A percentile compares a stretch with the other conserved stretches of the same genome.
Evolutionary conservation across 2,329 filamentous ascomycete genomes (phyloP).

Genomic region (Colletotrichum orchidophilum): DNA sequence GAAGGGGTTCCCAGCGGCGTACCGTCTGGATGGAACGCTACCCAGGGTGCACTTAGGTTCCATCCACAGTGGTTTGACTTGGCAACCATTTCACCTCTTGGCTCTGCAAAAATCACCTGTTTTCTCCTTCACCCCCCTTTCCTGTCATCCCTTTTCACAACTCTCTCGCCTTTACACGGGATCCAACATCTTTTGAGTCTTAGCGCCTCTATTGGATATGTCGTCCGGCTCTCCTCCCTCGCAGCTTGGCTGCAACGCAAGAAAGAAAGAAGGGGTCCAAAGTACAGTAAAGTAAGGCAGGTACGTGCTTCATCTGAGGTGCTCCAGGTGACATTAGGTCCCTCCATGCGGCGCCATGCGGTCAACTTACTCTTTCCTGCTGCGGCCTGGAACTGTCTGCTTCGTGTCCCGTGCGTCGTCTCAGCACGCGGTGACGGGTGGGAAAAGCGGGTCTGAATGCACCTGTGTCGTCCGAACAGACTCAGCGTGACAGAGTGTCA

Average conservation of each 20-base stretch:
- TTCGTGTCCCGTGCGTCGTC: slow-evolving; percentile 13
- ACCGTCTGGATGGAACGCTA: slow-evolving; percentile 23
- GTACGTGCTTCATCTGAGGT: background rate
- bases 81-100: slow-evolving; percentile 28
- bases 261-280: background rate
- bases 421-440: slow-evolving; percentile 8
- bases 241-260: background rate
- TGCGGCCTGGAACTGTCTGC: slow-evolving; percentile 14
- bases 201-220: background rate
- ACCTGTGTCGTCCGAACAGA: slow-evolving; percentile 21
- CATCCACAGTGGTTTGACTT: slow-evolving; percentile 28
- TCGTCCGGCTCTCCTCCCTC: background rate
- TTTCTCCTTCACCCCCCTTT: slow-evolving; percentile 7
- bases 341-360: background rate
- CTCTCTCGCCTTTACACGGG: background rate
- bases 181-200: background rate
- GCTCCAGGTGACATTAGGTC: background rate
- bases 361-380: background rate
- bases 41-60: background rate
- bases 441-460: background rate
- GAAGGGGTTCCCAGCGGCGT: slow-evolving; percentile 6
- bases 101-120: slow-evolving; percentile 33
- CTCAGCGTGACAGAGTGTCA: background rate
- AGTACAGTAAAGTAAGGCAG: background rate
- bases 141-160: slow-evolving; percentile 17